phyloP scores from a whole-genome alignment of 768 basidiomycete genomes.

The Tubosaeta brunneosetosa region DNA sequence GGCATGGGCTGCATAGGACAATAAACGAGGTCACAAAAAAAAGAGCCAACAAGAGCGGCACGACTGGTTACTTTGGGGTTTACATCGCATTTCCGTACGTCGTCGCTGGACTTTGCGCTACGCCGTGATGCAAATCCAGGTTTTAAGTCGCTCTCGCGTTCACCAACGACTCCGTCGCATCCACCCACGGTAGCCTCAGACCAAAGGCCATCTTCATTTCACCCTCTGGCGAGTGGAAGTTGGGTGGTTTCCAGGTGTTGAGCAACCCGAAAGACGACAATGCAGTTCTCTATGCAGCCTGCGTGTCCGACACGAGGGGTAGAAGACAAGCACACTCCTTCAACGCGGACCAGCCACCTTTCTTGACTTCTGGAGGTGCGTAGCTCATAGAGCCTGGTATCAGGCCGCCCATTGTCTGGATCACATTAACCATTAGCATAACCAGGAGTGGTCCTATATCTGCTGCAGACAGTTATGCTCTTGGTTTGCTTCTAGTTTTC shows the following conservation, averaged over 20 bases:
- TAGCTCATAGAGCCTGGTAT: conserved; percentile 57
- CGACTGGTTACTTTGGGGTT: conserved; percentile 92
- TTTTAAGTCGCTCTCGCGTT: conserved; percentile 82
- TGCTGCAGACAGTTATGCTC: conserved; percentile 79
- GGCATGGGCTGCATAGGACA: conserved; percentile 55
- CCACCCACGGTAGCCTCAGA: conserved; percentile 79
- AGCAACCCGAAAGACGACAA: conserved; percentile 78
- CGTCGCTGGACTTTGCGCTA: neutral
- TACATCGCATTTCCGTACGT: conserved; percentile 81
- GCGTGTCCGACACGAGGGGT: neutral
- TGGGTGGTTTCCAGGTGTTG: conserved; percentile 90
- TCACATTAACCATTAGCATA: conserved; percentile 10
- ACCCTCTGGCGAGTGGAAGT: conserved; percentile 92
- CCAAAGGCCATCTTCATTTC: conserved; percentile 84
- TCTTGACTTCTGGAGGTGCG: conserved; percentile 85
- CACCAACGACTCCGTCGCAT: conserved; percentile 76
- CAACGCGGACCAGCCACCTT: conserved; percentile 73
- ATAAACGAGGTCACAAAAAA: too few species aligned
- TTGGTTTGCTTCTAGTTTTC: conserved; percentile 86
- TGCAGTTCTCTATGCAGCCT: conserved; percentile 73
- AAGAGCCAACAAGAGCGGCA: conserved; percentile 64
- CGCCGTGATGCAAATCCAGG: neutral
- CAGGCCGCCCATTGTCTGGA: conserved; percentile 61
- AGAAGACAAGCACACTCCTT: conserved; percentile 58
- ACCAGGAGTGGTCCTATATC: conserved; percentile 45